Percentiles rank a stretch among this genome's conserved stretches.
Evolutionary conservation across 495 filamentous ascomycete species (phyloP).

Genomic region (Hypomontagnella submonticulosa): DNA sequence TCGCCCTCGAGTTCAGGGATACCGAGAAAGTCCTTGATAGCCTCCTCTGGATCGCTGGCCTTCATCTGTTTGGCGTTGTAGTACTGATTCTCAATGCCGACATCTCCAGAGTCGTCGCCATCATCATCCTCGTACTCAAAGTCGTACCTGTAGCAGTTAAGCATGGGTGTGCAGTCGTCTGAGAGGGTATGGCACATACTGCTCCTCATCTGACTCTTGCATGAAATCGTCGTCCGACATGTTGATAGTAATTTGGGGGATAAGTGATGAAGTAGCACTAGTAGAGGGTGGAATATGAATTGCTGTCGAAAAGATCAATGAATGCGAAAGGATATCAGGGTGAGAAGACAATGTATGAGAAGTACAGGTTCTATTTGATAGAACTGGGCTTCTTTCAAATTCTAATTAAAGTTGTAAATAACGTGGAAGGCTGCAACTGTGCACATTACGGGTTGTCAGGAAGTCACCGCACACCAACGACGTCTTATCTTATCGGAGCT

Average conservation of each 20-base stretch:
- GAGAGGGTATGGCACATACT: slow-evolving; percentile 57
- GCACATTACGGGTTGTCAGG: neutral
- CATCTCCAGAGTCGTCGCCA: slow-evolving; percentile 85
- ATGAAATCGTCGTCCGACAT: slow-evolving; percentile 99
- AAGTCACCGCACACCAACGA: neutral
- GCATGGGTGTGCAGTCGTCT: neutral
- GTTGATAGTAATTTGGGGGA: slow-evolving; percentile 40
- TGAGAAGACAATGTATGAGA: neutral
- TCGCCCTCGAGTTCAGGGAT: slow-evolving; percentile 84
- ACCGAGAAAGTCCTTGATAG: slow-evolving; percentile 89
- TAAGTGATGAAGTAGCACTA: slow-evolving; percentile 9
- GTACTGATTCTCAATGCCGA: slow-evolving; percentile 99
- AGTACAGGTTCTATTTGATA: neutral
- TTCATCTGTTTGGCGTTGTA: slow-evolving; percentile 99
- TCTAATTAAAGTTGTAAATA: neutral
- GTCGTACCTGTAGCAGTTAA: slow-evolving; percentile 73
- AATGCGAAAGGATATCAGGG: neutral
- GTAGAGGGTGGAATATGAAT: neutral
- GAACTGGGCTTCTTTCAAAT: too few species aligned
- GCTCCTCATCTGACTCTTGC: slow-evolving; percentile 95
- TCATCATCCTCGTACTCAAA: slow-evolving; percentile 95
- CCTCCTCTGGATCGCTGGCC: slow-evolving; percentile 82
- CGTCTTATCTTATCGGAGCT: slow-evolving; percentile 32
- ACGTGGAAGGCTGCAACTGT: neutral
- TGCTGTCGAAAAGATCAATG: too few species aligned